Percentiles rank a stretch among this genome's conserved stretches.
phyloP scores from a whole-genome alignment of 1,284 basidiomycete species.

The Volvariella volvacea region DNA sequence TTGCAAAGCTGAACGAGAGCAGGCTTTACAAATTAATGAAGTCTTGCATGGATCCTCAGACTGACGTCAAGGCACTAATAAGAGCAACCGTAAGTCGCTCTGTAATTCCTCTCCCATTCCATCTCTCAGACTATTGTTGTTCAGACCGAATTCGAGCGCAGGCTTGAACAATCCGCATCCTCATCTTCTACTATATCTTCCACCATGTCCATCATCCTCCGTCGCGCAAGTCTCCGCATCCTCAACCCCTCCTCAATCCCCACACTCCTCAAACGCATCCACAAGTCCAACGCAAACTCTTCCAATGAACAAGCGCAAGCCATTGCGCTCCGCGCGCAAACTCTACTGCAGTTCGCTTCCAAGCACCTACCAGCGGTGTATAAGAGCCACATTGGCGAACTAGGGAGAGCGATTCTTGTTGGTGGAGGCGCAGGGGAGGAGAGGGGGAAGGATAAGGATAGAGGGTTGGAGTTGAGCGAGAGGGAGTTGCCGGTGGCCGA shows the following conservation, averaged over 20 bases:
- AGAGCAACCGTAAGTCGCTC: constrained; percentile 62
- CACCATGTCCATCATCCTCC: constrained; percentile 74
- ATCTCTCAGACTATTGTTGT: neutral
- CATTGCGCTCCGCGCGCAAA: constrained; percentile 40
- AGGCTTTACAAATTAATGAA: constrained; percentile 82
- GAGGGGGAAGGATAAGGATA: constrained; percentile 32
- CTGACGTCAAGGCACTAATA: constrained; percentile 74
- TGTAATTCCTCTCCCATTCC: neutral
- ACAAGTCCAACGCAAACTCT: constrained; percentile 26
- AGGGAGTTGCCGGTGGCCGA: constrained; percentile 40
- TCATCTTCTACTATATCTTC: constrained; percentile 51
- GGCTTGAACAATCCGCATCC: constrained; percentile 71
- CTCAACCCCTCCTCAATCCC: constrained; percentile 85
- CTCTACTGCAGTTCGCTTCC: constrained; percentile 57
- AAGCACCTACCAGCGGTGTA: constrained; percentile 75
- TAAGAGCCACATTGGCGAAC: constrained; percentile 68
- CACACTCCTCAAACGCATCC: constrained; percentile 67
- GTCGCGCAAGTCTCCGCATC: constrained; percentile 66
- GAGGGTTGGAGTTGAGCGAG: no score
- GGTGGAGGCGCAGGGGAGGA: constrained; percentile 40
- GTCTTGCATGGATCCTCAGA: constrained; percentile 76
- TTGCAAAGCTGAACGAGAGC: constrained; percentile 84
- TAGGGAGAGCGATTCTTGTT: constrained; percentile 58
- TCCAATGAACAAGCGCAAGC: constrained; percentile 26
- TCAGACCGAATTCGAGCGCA: constrained; percentile 71